A percentile compares a stretch with the other conserved stretches of the same genome.
Conservation (phyloP, 2,329 filamentous ascomycete species). For the Aspergillus clavatus region DNA sequence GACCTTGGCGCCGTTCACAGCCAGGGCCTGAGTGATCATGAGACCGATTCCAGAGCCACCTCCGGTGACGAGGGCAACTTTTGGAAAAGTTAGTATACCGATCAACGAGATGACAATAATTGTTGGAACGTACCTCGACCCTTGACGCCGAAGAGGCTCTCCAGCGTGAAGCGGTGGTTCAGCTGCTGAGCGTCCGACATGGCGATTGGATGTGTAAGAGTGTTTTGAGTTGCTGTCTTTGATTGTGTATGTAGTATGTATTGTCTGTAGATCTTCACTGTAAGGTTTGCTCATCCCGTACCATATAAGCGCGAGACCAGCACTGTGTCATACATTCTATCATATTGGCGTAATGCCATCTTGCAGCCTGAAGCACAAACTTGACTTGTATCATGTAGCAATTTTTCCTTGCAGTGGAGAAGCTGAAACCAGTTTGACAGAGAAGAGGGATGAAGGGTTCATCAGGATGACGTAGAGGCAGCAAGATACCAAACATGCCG, state of each 20-base stretch:
- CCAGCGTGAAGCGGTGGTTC: conserved; percentile 43
- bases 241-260: no score
- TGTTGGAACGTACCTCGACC: conserved; percentile 37
- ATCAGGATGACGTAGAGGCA: neutral
- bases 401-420: neutral
- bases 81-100: no score
- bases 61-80: conserved; percentile 57
- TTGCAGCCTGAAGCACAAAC: neutral
- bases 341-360: neutral
- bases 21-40: conserved; percentile 57
- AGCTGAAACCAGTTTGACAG: neutral
- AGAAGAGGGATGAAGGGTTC: neutral
- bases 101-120: no score
- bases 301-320: neutral
- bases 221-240: no score
- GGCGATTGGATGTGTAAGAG: no score
- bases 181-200: conserved; percentile 34
- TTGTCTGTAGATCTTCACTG: neutral
- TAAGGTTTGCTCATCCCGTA: no score
- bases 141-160: conserved; percentile 53
- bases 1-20: conserved; percentile 57
- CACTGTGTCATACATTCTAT: neutral
- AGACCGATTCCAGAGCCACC: conserved; percentile 61
- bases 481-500: neutral
- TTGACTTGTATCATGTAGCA: neutral